phyloP scores from a whole-genome alignment of 163 green algal species.

The Volvox carteri region DNA sequence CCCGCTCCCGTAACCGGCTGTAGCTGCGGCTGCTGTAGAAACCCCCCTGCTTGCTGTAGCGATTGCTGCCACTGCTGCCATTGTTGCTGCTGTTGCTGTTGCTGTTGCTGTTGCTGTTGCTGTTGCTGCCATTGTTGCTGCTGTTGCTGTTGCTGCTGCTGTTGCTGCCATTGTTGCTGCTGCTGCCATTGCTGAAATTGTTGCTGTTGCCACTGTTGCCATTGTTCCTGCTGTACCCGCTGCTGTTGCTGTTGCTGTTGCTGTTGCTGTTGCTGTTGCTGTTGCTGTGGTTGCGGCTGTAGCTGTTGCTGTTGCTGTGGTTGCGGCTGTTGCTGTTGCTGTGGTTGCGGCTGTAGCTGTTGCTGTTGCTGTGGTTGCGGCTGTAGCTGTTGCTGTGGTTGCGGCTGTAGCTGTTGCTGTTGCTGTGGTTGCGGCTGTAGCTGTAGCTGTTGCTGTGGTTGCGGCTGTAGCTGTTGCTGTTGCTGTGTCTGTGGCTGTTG shows the following conservation, averaged over 20 bases:
- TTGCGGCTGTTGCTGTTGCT: no score
- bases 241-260: not conserved
- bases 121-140: not conserved
- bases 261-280: not conserved
- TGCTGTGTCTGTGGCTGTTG: not conserved
- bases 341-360: no score
- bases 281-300: no score
- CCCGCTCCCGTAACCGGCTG: no score
- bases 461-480: not conserved
- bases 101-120: not conserved
- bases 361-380: no score
- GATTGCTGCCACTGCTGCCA: not conserved
- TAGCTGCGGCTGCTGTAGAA: not conserved
- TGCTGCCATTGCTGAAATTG: not conserved
- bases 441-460: no score
- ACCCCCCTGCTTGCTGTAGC: not conserved
- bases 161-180: no score
- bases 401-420: no score
- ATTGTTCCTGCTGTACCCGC: not conserved
- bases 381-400: no score
- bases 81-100: not conserved
- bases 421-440: no score
- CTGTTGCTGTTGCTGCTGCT: not conserved
- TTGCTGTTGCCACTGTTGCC: not conserved
- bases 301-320: no score